A percentile compares a stretch with the other conserved stretches of the same genome.
Conservation (phyloP, 2,329 filamentous ascomycete species). For the Teratosphaeria pseudoeucalypti region DNA sequence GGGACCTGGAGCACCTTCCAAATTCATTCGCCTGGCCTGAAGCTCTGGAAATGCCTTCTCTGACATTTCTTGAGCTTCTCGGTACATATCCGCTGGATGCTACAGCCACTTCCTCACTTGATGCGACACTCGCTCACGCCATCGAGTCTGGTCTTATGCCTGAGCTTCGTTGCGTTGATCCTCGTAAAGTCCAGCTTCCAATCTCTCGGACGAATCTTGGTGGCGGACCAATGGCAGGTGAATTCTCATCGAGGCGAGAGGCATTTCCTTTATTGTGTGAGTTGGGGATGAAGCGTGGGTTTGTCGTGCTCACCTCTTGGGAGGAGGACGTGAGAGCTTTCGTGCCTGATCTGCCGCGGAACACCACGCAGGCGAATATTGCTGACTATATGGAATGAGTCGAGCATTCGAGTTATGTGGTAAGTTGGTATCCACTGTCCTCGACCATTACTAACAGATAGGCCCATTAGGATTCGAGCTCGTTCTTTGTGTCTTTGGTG, state of each 20-base stretch:
- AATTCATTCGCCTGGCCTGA: not conserved
- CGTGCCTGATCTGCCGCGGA: not conserved
- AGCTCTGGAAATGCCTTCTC: not conserved
- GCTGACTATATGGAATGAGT: not conserved
- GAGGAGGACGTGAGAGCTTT: not conserved
- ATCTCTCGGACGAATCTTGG: not conserved
- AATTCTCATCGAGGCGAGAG: not conserved
- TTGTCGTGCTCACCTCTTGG: not conserved
- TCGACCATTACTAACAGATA: not conserved
- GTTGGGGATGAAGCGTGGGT: not conserved
- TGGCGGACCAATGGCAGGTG: not conserved
- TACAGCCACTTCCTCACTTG: not conserved
- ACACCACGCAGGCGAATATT: not conserved
- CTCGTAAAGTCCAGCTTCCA: not conserved
- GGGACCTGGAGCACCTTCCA: not conserved
- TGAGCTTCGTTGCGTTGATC: not conserved
- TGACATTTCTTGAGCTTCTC: not conserved
- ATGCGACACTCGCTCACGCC: not conserved
- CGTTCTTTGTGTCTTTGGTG: not conserved
- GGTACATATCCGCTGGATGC: not conserved
- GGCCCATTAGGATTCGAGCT: too few species aligned
- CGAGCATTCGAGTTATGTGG: too few species aligned
- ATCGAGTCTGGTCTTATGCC: not conserved
- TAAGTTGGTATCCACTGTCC: not conserved
- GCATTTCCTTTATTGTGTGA: not conserved